phyloP scores from a whole-genome alignment of 345 rosid species.

The Ceriops decandra region DNA sequence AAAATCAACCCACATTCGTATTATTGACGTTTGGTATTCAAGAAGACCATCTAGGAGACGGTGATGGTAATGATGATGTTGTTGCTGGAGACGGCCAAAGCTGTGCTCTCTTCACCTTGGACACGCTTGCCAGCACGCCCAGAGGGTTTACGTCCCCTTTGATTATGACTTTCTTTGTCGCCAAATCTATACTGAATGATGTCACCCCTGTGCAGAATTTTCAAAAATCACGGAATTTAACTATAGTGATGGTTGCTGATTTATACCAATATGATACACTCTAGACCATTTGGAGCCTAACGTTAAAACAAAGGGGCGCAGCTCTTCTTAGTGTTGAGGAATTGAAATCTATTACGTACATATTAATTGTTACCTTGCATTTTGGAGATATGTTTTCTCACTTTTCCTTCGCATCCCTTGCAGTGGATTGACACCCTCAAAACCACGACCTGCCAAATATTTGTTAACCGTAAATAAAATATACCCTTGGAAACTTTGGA shows the following conservation, averaged over 20 bases:
- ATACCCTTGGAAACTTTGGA: no score
- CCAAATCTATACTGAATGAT: conserved; percentile 53
- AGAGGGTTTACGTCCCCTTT: conserved; percentile 50
- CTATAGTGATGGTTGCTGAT: not conserved
- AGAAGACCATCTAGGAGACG: conserved; percentile 21
- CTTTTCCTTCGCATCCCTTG: conserved; percentile 96
- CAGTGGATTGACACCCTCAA: conserved; percentile 89
- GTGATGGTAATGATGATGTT: conserved; percentile 2
- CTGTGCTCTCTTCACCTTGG: conserved; percentile 52
- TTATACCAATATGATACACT: no score
- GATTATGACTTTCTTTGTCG: conserved; percentile 48
- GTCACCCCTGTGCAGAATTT: conserved; percentile 43
- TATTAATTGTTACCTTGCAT: conserved; percentile 61
- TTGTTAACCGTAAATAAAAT: not conserved
- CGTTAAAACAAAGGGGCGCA: no score
- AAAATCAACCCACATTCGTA: not conserved
- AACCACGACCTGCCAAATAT: conserved; percentile 61
- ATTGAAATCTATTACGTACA: not conserved
- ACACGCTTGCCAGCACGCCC: conserved; percentile 47
- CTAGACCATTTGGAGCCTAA: no score
- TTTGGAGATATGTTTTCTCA: conserved; percentile 82
- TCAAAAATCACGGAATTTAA: not conserved
- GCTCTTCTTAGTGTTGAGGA: no score
- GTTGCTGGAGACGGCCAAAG: conserved; percentile 44
- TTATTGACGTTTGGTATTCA: not conserved